These are phyloP conservation scores for Neurospora sp. DNA, from an alignment of 2,329 filamentous ascomycete genomes.

Conservation along the genomic window DNA sequence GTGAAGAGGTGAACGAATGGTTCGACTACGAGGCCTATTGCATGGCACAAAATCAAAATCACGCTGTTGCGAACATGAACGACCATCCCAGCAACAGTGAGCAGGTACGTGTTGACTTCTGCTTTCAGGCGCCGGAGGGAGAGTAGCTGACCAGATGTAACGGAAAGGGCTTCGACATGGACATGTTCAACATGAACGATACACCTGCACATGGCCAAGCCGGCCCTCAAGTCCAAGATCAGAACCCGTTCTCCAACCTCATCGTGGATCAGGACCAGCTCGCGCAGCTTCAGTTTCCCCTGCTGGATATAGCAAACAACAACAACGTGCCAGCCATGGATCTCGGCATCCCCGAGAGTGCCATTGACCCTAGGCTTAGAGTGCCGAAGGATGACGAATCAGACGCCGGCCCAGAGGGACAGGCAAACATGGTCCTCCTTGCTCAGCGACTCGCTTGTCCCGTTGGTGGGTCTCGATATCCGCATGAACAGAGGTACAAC, in stretches of 20 bases:
- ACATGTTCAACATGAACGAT: background rate
- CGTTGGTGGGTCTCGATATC: background rate
- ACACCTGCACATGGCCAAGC: background rate
- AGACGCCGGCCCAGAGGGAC: background rate
- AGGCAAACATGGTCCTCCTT: background rate
- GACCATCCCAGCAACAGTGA: background rate
- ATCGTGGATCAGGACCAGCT: background rate
- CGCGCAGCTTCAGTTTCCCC: background rate
- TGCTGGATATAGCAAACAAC: background rate
- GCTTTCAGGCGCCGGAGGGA: background rate
- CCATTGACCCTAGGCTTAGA: background rate
- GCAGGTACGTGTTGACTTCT: background rate
- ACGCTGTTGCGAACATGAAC: background rate
- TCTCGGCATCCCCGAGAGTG: background rate
- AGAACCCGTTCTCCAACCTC: background rate
- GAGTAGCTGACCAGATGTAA: background rate
- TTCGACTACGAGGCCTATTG: background rate
- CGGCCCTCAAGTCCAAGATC: background rate
- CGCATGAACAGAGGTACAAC: background rate
- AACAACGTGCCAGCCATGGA: background rate
- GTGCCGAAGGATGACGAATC: background rate
- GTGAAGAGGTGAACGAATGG: background rate
- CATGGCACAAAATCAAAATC: background rate
- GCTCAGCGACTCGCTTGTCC: background rate
- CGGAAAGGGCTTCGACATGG: background rate